Conservation (phyloP, 805 yeast species). For the Ogataea pini region DNA sequence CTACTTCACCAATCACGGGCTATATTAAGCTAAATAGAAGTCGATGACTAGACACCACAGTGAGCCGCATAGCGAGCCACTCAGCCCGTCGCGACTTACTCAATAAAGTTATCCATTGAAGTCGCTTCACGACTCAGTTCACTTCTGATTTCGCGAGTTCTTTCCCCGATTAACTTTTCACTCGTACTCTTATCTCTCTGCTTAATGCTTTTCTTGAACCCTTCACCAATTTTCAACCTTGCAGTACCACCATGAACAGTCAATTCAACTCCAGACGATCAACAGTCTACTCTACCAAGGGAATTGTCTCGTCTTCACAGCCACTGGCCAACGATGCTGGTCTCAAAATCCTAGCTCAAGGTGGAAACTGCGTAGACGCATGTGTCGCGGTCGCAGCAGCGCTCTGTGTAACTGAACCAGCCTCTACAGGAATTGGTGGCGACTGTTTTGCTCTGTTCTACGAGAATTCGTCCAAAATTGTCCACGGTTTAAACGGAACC, state of each 20-base stretch:
- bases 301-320: slow-evolving; percentile 74
- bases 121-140: no score
- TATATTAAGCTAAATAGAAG: no score
- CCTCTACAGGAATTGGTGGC: slow-evolving; percentile 66
- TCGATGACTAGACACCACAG: no score
- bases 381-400: slow-evolving; percentile 61
- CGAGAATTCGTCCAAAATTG: slow-evolving; percentile 48
- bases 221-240: no score
- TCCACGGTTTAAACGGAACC: slow-evolving; percentile 72
- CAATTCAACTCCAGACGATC: slow-evolving; percentile 59
- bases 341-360: slow-evolving; percentile 58
- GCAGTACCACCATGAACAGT: slow-evolving; percentile 15
- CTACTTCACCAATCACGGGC: no score
- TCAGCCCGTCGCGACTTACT: no score
- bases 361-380: slow-evolving; percentile 75
- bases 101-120: no score
- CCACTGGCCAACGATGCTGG: slow-evolving; percentile 79
- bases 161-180: no score
- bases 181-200: no score
- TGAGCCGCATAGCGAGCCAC: background rate
- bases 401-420: slow-evolving; percentile 56
- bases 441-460: slow-evolving; percentile 68
- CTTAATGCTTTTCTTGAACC: no score
- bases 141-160: no score
- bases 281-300: slow-evolving; percentile 69